Evolutionary conservation across 208 protist genomes (phyloP), one percentile per base, ranked within the genome.

Genomic region (Angomonas ambiguus): DNA sequence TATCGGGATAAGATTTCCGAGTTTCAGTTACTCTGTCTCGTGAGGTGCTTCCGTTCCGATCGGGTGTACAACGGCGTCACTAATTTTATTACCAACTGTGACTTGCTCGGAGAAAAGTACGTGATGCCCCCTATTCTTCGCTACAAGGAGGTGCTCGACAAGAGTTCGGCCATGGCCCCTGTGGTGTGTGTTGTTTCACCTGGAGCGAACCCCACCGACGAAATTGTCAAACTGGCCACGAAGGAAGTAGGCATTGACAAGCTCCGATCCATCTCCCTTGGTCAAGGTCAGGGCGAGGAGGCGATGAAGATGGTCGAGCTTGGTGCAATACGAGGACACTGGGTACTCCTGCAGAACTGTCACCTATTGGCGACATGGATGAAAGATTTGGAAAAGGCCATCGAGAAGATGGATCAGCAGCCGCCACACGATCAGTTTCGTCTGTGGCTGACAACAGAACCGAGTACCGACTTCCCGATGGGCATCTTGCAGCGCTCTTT

Each of bases 281-380:
- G 98, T 48, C 98, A 99, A 71, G 98, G 98, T 24, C 98, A 99
- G 80, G 97, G 92, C 18, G 88, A 96, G 64, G 88, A 98, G 72
- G 98, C 98, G 8, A 94, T 97, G 84, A 77, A 89, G 63, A 73
- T 99, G 51, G 81, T 99, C 13, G 94, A 99, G 78, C 83, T 88
- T 11, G 98, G 97, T 41, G 79, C 92, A 2, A 81, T 87, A 56
- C 83, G 97, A 13, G 98, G 98, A 1, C 97, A 99, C 59, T 99
- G 98, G 98, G 96, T 99, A 51, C 79, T 99, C 62, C 85, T 99
- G 45, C 97, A 99, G 82, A 99, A 99, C 80, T 99, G 98, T 80
- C 98, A 99, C 74, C 78, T 99, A 63, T 82, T 99, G 0, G 89
- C 97, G 11, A 87, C 77, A 22, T 99, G 98, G 98, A 98, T 99